These are phyloP conservation scores for Cyanidiococcus yangmingshanensis DNA, from an alignment of 23 red algal genomes.

Conservation along the genomic window DNA sequence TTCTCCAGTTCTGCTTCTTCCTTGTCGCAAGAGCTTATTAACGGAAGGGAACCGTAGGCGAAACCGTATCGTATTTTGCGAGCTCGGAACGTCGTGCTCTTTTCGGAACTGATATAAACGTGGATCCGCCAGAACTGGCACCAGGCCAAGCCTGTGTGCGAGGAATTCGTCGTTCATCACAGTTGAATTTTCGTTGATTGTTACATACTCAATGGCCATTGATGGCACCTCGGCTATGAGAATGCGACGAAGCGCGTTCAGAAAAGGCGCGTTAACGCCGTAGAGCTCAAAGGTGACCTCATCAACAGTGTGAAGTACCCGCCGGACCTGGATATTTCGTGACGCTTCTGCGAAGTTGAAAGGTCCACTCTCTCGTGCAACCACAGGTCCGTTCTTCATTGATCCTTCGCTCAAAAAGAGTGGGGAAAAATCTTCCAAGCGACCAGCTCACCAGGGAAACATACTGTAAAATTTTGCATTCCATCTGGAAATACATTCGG, in stretches of 20 bases:
- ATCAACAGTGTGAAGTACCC: background rate
- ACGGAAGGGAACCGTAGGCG: background rate
- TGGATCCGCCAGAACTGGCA: conserved; percentile 33
- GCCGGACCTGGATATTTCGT: background rate
- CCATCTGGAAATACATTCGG: no score
- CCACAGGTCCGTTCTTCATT: background rate
- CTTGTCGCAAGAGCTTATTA: background rate
- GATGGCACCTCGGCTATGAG: conserved; percentile 94
- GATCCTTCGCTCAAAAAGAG: background rate
- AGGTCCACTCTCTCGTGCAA: background rate
- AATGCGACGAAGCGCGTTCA: conserved; percentile 79
- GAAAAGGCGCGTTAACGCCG: conserved; percentile 56
- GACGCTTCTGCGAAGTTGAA: background rate
- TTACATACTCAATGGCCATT: conserved; percentile 93
- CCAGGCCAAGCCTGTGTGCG: conserved; percentile 74
- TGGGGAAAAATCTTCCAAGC: no score
- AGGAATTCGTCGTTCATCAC: conserved; percentile 80
- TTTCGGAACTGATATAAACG: background rate
- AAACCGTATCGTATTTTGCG: conserved; percentile 7
- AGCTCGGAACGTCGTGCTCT: background rate
- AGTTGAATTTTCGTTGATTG: conserved; percentile 65
- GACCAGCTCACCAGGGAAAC: no score
- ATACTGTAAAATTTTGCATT: no score
- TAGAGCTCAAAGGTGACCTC: conserved; percentile 13
- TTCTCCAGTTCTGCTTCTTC: background rate